These are phyloP conservation scores for Phytophthora cactorum DNA, from an alignment of 352 stramenopile genomes.

Conservation along the genomic window DNA sequence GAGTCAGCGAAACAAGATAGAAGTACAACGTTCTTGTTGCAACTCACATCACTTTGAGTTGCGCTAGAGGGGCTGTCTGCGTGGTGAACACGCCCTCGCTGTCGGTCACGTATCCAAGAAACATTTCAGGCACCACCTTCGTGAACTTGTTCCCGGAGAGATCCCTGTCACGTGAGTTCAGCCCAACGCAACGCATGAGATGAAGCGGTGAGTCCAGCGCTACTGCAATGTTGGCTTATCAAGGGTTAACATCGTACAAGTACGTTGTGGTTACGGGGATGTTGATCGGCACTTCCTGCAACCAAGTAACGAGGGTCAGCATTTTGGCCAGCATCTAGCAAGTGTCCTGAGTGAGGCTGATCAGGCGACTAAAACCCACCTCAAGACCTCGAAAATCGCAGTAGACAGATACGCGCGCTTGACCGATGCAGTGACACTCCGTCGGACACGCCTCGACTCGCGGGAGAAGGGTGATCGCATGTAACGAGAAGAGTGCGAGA, in stretches of 20 bases:
- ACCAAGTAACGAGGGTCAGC: not conserved
- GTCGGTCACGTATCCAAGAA: conserved; percentile 64
- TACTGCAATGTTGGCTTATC: conserved; percentile 1
- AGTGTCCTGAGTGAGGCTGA: conserved; percentile 2
- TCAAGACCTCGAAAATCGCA: conserved; percentile 76
- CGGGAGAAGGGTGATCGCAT: conserved; percentile 12
- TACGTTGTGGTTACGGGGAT: conserved; percentile 76
- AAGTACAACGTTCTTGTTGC: conserved; percentile 3
- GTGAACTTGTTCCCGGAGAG: conserved; percentile 78
- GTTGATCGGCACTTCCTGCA: conserved; percentile 58
- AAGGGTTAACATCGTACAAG: conserved; percentile 47
- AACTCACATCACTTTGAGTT: conserved; percentile 77
- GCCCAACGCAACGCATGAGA: conserved; percentile 16
- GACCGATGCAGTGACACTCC: conserved; percentile 70
- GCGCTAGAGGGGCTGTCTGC: conserved; percentile 48
- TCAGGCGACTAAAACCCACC: conserved; percentile 32
- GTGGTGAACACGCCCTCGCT: conserved; percentile 55
- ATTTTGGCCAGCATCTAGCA: conserved; percentile 1
- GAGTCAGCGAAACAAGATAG: conserved; percentile 4
- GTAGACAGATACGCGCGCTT: conserved; percentile 71
- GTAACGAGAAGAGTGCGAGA: conserved; percentile 13
- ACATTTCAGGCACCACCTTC: conserved; percentile 69
- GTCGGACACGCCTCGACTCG: conserved; percentile 41
- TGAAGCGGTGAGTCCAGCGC: conserved; percentile 13
- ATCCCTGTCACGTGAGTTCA: conserved; percentile 38